These are phyloP conservation scores for Ustilago tritici DNA, from an alignment of 1,284 basidiomycete genomes.

Conservation along the genomic window DNA sequence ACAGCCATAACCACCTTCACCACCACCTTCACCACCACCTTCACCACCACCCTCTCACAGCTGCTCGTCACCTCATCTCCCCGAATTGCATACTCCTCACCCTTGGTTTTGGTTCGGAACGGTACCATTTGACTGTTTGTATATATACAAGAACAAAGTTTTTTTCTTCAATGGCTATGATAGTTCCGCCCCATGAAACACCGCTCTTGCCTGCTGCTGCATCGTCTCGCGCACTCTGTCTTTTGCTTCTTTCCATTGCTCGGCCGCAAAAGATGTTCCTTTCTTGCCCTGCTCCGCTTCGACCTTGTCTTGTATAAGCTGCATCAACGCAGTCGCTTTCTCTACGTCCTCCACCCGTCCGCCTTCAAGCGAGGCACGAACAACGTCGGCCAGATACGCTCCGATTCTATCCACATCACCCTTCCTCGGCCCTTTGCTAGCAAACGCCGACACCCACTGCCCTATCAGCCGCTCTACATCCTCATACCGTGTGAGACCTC, in stretches of 20 bases:
- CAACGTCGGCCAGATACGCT: constrained; percentile 22
- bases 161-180: background rate
- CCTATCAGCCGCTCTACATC: constrained; percentile 32
- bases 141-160: background rate
- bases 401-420: constrained; percentile 54
- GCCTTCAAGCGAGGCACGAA: background rate
- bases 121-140: background rate
- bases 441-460: constrained; percentile 50
- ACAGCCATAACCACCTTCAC: background rate
- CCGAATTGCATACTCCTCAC: background rate
- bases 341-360: constrained; percentile 29
- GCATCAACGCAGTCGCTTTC: constrained; percentile 20
- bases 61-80: background rate
- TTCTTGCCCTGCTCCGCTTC: background rate
- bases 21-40: background rate
- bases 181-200: constrained; percentile 29
- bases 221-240: constrained; percentile 8
- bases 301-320: constrained; percentile 12
- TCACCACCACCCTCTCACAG: background rate
- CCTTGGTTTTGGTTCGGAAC: no score
- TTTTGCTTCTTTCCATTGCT: constrained; percentile 25
- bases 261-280: background rate
- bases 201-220: constrained; percentile 13
- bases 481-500: constrained; percentile 28
- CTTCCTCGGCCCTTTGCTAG: constrained; percentile 35